phyloP scores from a whole-genome alignment of 306 rosid genomes.

The Lathyrus oleraceus region DNA sequence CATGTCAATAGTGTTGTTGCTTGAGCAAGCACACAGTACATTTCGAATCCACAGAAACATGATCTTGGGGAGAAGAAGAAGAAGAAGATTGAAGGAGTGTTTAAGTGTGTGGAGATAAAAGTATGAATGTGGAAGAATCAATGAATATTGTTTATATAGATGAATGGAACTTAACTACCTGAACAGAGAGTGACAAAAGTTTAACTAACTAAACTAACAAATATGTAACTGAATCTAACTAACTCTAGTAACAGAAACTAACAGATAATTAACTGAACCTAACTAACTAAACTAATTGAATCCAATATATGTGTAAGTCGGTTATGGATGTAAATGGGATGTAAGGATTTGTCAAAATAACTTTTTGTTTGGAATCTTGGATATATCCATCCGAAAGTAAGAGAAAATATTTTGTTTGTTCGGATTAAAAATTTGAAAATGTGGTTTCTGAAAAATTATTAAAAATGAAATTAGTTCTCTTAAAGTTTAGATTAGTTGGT shows the following conservation, averaged over 20 bases:
- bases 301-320: too few species aligned
- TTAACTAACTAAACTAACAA: neutral
- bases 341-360: too few species aligned
- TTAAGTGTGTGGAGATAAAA: neutral
- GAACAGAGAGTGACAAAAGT: neutral
- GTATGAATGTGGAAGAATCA: neutral
- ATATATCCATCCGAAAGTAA: too few species aligned
- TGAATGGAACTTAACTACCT: neutral
- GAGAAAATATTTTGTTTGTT: too few species aligned
- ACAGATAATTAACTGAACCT: too few species aligned
- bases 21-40: neutral
- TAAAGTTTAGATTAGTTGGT: too few species aligned
- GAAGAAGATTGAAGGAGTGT: neutral
- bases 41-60: neutral
- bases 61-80: neutral
- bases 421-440: too few species aligned
- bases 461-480: too few species aligned
- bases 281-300: too few species aligned
- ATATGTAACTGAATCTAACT: neutral
- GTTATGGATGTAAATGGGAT: too few species aligned
- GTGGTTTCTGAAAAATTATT: too few species aligned
- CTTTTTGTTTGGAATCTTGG: too few species aligned
- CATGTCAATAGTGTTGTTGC: neutral
- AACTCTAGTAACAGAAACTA: neutral
- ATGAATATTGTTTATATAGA: neutral